phyloP scores from a whole-genome alignment of 345 rosid species.

The Gossypium australe region DNA sequence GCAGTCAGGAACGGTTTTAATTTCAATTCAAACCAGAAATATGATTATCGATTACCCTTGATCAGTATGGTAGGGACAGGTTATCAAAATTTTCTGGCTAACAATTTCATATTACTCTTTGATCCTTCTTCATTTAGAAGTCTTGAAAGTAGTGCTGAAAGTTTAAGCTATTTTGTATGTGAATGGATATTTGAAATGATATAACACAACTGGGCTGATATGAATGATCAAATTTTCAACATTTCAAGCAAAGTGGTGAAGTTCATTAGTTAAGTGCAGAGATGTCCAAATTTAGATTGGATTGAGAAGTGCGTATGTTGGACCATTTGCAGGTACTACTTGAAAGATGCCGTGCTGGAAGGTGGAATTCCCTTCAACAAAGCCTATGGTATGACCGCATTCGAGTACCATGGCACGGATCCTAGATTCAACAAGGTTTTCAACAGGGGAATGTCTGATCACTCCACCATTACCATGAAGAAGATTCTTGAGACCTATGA shows the following conservation, averaged over 20 bases:
- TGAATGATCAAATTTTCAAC: neutral
- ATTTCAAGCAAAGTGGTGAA: neutral
- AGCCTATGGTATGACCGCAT: constrained; percentile 73
- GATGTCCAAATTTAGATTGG: neutral
- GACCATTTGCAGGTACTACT: constrained; percentile 49
- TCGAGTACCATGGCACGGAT: constrained; percentile 74
- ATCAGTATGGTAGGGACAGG: neutral
- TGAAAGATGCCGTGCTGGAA: constrained; percentile 77
- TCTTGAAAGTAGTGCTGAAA: neutral
- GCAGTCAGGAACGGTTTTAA: too few relatives aligned
- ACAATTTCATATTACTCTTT: neutral
- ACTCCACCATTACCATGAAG: constrained; percentile 72
- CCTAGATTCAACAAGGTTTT: constrained; percentile 60
- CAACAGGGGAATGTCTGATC: constrained; percentile 59
- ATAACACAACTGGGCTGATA: neutral
- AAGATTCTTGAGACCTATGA: constrained; percentile 63
- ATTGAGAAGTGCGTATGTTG: neutral
- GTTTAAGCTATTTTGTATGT: neutral
- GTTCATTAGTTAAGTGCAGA: neutral
- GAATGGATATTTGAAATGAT: neutral
- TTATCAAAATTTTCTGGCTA: neutral
- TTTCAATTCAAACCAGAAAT: neutral
- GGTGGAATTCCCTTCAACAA: constrained; percentile 85
- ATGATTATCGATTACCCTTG: neutral
- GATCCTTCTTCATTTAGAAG: neutral